Base-by-base conservation (phyloP, 1,284 basidiomycete genomes). In the Phylloporus gajari region DNA sequence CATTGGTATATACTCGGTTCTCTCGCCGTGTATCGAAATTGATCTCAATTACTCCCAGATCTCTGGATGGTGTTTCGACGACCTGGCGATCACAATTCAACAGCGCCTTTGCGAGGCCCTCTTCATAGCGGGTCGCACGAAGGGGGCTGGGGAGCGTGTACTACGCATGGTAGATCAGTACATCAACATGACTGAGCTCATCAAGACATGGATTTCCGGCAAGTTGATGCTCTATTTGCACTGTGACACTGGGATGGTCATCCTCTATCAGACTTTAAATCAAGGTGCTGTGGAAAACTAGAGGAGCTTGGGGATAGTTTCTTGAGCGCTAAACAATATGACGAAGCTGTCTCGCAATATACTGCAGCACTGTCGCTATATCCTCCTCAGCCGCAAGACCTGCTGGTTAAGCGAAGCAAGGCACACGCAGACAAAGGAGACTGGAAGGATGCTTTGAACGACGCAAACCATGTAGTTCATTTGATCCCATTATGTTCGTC, bases 361-460 rank as follows among this genome's bases (percentile, higher is more conserved):
- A 48, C 68, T 3, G n/a, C 15, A 13, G 68, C 63, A 13, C 15
- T 69, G 21, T 69, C 68, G 13, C 63, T 69, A 7, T 13, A 40
- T 23, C 56, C 27, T 13, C 12, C n/a, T 9, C 3, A 27, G 13
- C 42, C 58, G 4, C 56, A 60, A 38, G 23, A 46, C 25, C 15
- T 60, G 5, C 44, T 67, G 8, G 32, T 38, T 5, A 65, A 51
- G 25, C 46, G 63, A 32, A 65, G 63, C 63, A 65, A 15, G 63
- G 63, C 63, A 51, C 8, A 12, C 32, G 46, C 13, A 6, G 32
- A 5, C 3, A 51, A 35, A 12, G 63, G 46, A 6, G 9, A 8
- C 15, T 65, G 63, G 63, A 23, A 51, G 30, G 23, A 35, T 51
- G 63, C 63, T 15, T 7, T 65, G 23, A 38, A 17, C 7, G 63